Evolutionary conservation across 345 rosid genomes (phyloP).

Genomic region (Brassica rapa): DNA sequence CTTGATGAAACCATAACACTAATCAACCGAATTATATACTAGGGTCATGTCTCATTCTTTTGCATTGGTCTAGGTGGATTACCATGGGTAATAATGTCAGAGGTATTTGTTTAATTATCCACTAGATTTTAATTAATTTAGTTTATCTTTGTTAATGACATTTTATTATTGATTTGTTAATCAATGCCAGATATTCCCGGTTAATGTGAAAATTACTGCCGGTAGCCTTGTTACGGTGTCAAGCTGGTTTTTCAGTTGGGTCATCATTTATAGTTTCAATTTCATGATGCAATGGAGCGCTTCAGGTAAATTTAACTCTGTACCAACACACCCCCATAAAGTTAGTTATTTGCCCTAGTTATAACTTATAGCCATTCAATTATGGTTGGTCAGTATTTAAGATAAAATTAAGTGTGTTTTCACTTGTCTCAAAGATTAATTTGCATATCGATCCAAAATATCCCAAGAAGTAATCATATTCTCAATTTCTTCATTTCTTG

Average conservation of each 20-base stretch:
- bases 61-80: constrained; percentile 54
- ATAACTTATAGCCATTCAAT: background rate
- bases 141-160: background rate
- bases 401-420: background rate
- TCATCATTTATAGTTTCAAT: constrained; percentile 51
- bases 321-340: background rate
- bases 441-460: background rate
- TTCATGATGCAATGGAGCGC: constrained; percentile 55
- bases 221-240: constrained; percentile 55
- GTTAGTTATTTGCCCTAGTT: background rate
- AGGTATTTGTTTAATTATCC: constrained; percentile 44
- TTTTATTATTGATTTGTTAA: background rate
- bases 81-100: constrained; percentile 67
- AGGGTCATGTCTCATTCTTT: constrained; percentile 44
- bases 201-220: constrained; percentile 53
- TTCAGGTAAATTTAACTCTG: constrained; percentile 20
- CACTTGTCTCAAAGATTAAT: background rate
- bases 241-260: constrained; percentile 50
- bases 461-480: background rate
- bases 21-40: background rate
- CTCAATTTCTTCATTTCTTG: background rate
- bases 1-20: background rate
- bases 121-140: background rate
- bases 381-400: background rate
- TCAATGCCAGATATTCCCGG: constrained; percentile 48